Evolutionary conservation across 2,329 filamentous ascomycete species (phyloP).

Genomic region (Paracoccidioides brasiliensis): DNA sequence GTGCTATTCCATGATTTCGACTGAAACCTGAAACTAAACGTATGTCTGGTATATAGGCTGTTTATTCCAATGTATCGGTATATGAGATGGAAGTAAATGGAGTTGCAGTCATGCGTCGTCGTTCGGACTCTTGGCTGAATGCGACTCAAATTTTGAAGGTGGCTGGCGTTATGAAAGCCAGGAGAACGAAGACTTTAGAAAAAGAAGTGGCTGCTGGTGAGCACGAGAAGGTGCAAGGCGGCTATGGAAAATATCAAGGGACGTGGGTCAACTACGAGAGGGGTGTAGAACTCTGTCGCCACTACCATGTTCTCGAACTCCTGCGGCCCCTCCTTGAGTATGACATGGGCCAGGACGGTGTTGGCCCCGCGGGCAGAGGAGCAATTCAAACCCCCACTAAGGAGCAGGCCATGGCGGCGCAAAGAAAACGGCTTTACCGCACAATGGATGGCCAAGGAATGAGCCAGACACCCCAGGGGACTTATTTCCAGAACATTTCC

Average conservation of each 20-base stretch:
- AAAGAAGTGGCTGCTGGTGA: slow-evolving; percentile 95
- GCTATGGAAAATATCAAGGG: slow-evolving; percentile 97
- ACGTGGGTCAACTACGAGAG: slow-evolving; percentile 96
- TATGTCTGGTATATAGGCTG: slow-evolving; percentile 4
- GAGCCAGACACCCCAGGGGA: slow-evolving; percentile 54
- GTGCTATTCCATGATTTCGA: neutral
- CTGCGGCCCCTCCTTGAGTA: slow-evolving; percentile 38
- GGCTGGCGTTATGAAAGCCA: slow-evolving; percentile 91
- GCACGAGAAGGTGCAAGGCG: slow-evolving; percentile 96
- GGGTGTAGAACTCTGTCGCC: slow-evolving; percentile 79
- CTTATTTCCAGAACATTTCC: slow-evolving; percentile 96
- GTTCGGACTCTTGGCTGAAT: slow-evolving; percentile 92
- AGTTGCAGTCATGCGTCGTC: slow-evolving; percentile 87
- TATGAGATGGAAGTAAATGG: slow-evolving; percentile 98
- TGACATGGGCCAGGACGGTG: slow-evolving; percentile 38
- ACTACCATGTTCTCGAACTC: slow-evolving; percentile 44
- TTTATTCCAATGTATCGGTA: slow-evolving; percentile 59
- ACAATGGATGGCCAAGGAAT: slow-evolving; percentile 55
- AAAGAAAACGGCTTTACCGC: slow-evolving; percentile 84
- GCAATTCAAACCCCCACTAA: slow-evolving; percentile 91
- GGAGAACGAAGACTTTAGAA: slow-evolving; percentile 92
- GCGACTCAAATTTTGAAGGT: slow-evolving; percentile 98
- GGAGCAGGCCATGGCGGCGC: slow-evolving; percentile 94
- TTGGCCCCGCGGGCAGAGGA: slow-evolving; percentile 56
- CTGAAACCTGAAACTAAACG: neutral